Conservation (phyloP, 2,329 filamentous ascomycete species). For the Juglanconis oblonga region DNA sequence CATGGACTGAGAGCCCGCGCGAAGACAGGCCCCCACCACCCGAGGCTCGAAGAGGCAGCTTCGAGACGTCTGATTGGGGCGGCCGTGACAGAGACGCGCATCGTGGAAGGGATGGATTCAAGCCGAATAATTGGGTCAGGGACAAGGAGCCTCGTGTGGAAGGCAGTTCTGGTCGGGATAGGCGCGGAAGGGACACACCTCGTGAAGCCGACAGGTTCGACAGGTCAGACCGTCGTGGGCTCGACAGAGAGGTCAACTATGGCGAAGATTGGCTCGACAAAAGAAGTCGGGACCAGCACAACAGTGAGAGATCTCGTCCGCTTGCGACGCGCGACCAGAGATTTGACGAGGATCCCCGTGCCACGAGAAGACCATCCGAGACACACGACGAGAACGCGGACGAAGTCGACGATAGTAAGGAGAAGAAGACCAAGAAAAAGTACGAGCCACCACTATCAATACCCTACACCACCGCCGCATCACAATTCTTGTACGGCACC, state of each 20-base stretch:
- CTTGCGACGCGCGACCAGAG: not conserved
- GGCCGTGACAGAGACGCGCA: not conserved
- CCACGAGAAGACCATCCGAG: not conserved
- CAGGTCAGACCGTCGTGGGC: not conserved
- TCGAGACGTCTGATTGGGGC: not conserved
- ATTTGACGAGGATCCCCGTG: not conserved
- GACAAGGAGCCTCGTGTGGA: not conserved
- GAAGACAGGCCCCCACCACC: not conserved
- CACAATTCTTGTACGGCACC: slow-evolving; percentile 85
- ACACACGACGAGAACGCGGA: not conserved
- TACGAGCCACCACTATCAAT: slow-evolving; percentile 23
- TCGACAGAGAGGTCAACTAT: not conserved
- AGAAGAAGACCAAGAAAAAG: slow-evolving; percentile 13
- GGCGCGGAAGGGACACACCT: not conserved
- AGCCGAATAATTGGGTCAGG: not conserved
- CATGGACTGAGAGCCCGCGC: not conserved
- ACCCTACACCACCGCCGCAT: slow-evolving; percentile 76
- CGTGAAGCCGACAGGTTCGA: not conserved
- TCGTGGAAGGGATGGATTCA: not conserved
- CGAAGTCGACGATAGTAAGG: not conserved
- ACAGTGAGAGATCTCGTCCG: not conserved
- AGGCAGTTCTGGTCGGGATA: not conserved
- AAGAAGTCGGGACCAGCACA: not conserved
- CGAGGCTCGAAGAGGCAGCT: not conserved
- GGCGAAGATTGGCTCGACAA: not conserved